Base-by-base conservation (phyloP, 2,329 filamentous ascomycete species). In the Fusarium sp. region DNA sequence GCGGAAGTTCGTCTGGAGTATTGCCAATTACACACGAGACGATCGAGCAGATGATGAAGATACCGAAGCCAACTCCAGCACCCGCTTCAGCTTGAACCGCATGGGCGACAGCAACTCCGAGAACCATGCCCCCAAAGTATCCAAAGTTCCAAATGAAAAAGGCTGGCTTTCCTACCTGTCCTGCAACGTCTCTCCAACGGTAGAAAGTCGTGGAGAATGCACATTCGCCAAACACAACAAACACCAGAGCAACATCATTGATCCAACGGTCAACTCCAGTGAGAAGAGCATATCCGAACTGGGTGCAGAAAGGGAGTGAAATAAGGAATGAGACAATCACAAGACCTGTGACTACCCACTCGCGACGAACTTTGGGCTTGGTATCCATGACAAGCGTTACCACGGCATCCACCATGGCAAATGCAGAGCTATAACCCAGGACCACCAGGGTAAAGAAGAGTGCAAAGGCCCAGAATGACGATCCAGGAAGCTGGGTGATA, bases 361-460 rank as follows among this genome's bases (percentile, higher is more conserved):
- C 85, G 85, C 53, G 85, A 69, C n/a, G 72, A 39, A 69, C 26
- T 42, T 69, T 75, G n/a, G 71, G 57, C 22, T 87, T 86, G 0
- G 85, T 83, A 66, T 90, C 88, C 79, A 88, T 85, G 42, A 87
- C 80, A 48, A 90, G 75, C 0, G 88, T 90, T 13, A 87, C 86
- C 9, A 87, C 83, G 9, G 87, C 88, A 72, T 90, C 89, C 11
- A 90, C 80, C 87, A 90, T 89, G 54, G 87, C 88, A 66, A 90
- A 90, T 2, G 88, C 87, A 0, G 88, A 90, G 66, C 86, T 88
- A 75, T 89, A 89, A 0, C 89, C 88, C 1, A 90, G 84, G 2
- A 90, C 85, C 66, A 90, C 85, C 12, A 90, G 82, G 0, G 88
- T 90, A 66, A 90, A 88, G 78, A 90, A 90, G 4, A 90, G 80